Conservation (phyloP, 106 monocot genomes). For the Hemerocallis citrina region DNA sequence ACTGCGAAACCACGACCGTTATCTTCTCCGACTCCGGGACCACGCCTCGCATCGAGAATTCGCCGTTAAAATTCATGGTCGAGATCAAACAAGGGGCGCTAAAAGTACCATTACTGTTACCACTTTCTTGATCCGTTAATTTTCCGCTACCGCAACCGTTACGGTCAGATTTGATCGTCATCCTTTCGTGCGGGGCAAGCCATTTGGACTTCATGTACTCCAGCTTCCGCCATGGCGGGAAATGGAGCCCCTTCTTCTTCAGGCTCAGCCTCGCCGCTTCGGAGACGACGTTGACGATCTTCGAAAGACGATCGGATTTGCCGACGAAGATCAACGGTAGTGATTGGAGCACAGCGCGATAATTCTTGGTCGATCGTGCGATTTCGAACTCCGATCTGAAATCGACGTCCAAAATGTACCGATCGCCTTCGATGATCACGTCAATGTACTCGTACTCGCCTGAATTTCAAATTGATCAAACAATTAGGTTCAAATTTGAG, state of each 20-base stretch:
- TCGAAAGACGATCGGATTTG: conserved; percentile 28
- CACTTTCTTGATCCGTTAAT: not conserved
- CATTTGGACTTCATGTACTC: conserved; percentile 73
- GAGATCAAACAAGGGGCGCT: conserved; percentile 1
- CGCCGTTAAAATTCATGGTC: conserved; percentile 4
- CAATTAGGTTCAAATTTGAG: too few relatives aligned
- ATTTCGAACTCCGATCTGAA: conserved; percentile 79
- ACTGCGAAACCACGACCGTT: conserved; percentile 6
- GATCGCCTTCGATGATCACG: conserved; percentile 41
- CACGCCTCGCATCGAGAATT: not conserved
- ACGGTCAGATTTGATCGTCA: not conserved
- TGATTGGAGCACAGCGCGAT: conserved; percentile 37
- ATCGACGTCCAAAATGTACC: conserved; percentile 54
- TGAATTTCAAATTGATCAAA: conserved; percentile 2
- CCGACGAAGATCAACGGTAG: conserved; percentile 67
- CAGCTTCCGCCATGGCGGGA: conserved; percentile 69
- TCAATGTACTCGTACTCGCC: conserved; percentile 71
- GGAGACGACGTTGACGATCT: conserved; percentile 45
- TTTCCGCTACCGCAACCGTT: not conserved
- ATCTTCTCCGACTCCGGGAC: conserved; percentile 1
- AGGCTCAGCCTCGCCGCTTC: conserved; percentile 56
- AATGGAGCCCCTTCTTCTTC: conserved; percentile 67
- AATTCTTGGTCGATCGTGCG: conserved; percentile 53
- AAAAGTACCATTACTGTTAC: too few relatives aligned
- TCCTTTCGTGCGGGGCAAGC: conserved; percentile 28